Percentiles rank a stretch among this genome's conserved stretches.
These are phyloP conservation scores for Amylostereum chailletii DNA, from an alignment of 1,284 basidiomycete species.

Conservation along the genomic window DNA sequence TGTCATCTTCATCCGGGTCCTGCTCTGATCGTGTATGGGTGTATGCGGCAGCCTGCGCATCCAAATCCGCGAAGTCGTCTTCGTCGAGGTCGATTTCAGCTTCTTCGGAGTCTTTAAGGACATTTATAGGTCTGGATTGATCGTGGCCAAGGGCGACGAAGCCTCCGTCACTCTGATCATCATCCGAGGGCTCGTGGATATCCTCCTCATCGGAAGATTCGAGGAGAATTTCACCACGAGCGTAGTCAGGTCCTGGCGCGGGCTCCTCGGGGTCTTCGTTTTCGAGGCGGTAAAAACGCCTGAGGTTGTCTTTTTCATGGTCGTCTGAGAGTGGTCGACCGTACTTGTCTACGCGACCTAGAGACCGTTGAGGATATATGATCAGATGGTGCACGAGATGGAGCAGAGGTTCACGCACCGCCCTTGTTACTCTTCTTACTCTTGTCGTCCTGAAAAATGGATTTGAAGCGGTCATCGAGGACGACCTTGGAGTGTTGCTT, in stretches of 20 bases:
- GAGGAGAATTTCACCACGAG: constrained; percentile 80
- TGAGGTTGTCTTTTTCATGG: constrained; percentile 69
- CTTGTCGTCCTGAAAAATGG: constrained; percentile 52
- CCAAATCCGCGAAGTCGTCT: constrained; percentile 56
- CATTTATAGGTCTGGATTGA: constrained; percentile 28
- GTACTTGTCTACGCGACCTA: constrained; percentile 79
- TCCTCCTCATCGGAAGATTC: constrained; percentile 84
- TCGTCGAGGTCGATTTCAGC: constrained; percentile 77
- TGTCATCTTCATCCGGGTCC: constrained; percentile 22
- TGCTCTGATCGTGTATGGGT: constrained; percentile 32
- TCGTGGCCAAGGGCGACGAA: constrained; percentile 43
- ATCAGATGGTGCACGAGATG: constrained; percentile 4
- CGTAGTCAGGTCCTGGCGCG: constrained; percentile 63
- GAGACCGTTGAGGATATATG: constrained; percentile 22
- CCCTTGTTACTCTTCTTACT: constrained; percentile 31
- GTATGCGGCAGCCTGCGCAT: constrained; percentile 66
- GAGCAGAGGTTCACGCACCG: constrained; percentile 20
- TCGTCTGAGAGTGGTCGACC: constrained; percentile 68
- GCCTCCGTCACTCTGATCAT: constrained; percentile 41
- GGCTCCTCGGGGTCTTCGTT: constrained; percentile 31
- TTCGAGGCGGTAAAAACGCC: constrained; percentile 77
- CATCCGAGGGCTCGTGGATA: constrained; percentile 29
- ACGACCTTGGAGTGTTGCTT: constrained; percentile 78
- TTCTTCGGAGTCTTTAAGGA: constrained; percentile 34
- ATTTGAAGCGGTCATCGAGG: constrained; percentile 92